phyloP scores from a whole-genome alignment of 108 stramenopile genomes.

The Chaetoceros tenuissimus region DNA sequence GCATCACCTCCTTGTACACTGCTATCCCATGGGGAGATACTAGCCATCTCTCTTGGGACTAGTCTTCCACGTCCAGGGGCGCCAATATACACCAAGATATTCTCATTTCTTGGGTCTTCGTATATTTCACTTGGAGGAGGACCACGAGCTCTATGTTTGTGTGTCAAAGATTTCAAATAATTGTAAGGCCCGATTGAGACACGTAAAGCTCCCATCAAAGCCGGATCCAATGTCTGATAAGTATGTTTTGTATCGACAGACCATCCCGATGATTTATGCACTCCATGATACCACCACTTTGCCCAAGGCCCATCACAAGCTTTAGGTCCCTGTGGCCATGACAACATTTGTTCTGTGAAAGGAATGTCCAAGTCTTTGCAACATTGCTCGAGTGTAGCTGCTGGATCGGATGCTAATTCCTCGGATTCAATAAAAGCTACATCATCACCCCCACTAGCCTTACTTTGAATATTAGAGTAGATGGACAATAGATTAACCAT shows the following conservation, averaged over 20 bases:
- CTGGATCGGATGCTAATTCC: constrained; percentile 61
- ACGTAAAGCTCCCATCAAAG: constrained; percentile 45
- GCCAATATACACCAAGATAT: constrained; percentile 82
- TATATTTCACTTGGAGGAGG: constrained; percentile 50
- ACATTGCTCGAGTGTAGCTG: constrained; percentile 24
- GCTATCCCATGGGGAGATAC: constrained; percentile 82
- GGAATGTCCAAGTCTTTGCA: constrained; percentile 53
- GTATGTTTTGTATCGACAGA: constrained; percentile 12
- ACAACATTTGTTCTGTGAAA: constrained; percentile 58
- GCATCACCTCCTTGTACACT: constrained; percentile 92
- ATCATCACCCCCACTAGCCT: background rate
- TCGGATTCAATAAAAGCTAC: constrained; percentile 74
- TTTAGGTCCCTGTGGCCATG: constrained; percentile 54
- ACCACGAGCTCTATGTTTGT: constrained; percentile 34
- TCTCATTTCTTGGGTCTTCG: constrained; percentile 80
- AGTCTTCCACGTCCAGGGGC: constrained; percentile 46
- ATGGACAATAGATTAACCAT: constrained; percentile 58
- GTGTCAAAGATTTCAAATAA: constrained; percentile 42
- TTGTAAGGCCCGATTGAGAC: constrained; percentile 62
- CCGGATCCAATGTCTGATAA: constrained; percentile 52
- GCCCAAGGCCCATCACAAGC: constrained; percentile 80
- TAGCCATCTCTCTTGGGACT: constrained; percentile 57
- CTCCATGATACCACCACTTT: constrained; percentile 74
- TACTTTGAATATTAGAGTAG: constrained; percentile 48
- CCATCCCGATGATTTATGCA: constrained; percentile 75